Base-by-base conservation (phyloP, 306 rosid species). In the Nissolia schottii region DNA sequence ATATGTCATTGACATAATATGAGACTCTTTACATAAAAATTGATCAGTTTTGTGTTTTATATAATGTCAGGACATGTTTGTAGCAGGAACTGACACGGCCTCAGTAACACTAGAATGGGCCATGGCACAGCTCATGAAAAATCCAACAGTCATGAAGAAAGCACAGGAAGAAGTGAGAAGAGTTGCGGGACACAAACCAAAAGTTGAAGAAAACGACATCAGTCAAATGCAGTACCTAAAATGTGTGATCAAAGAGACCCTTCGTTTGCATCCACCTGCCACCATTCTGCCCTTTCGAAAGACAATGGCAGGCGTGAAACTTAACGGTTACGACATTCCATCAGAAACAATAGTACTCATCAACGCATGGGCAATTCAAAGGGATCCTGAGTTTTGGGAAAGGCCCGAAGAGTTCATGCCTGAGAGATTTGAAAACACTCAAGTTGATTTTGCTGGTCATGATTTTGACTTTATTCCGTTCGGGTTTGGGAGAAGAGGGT, bases 101-200 rank as follows among this genome's bases (percentile, higher is more conserved):
- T 9, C 82, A 16, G n/a, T 80, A 13, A 1, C 77, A 9, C 2
- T 79, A 53, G 84, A 82, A 56, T 89, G 93, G 97, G 49, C 72
- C 7, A 46, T 89, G 67, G 54, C 87, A 38, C 90, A 88, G 74
- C 77, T 89, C 0, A 3, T 65, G 12, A 84, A 67, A 59, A 83
- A 79, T 57, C 90, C 86, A 29, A 8, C 2, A 0, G 65, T 35
- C 37, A 79, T 89, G 87, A 76, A 85, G 59, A 92, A 85, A 67
- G 88, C 58, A 0, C 90, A 87, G 10, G 82, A 85, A 66, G 96
- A 89, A 27, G 78, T 83, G 46, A 84, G 97, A 67, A 74, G 40
- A 27, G 57, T 87, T 3, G 85, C 81, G 4, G 89, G 85, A 0
- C 13, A 46, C 0, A 87, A 83, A 62, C 9, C 73, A 40, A 73